Base-by-base conservation (phyloP, 2,329 filamentous ascomycete species). In the Phialocephala subalpina region DNA sequence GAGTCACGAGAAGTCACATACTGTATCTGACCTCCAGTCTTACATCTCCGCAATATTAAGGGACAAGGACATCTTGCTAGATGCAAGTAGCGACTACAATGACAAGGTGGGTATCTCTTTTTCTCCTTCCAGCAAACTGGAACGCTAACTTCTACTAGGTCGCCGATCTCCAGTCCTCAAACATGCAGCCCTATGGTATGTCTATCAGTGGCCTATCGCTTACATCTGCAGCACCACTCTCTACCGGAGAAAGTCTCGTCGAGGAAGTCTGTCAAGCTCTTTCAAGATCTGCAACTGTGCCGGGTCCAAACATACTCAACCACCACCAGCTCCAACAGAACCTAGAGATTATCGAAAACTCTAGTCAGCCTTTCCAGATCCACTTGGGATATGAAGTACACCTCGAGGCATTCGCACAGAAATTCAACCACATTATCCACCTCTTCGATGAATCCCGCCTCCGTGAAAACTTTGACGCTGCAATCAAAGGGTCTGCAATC, bases 401-500 rank as follows among this genome's bases (percentile, higher is more conserved):
- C 18, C 25, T 49, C 20, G 29, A 35, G n/a, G 18, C 33, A 12
- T 61, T 61, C 18, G 18, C 33, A 14, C 45, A 61, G 16, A 52
- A n/a, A 12, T 18, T 61, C 58, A 61, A 61, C n/a, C 58, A 61
- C 14, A 14, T 53, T 18, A 16, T 61, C 2, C 42, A 52, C 22
- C n/a, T 61, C 5, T 53, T 61, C 58, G 33, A 36, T 40, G 58
- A 61, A 33, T 40, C 6, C 35, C n/a, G 42, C 12, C 45, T 61
- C 18, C 58, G 58, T 6, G 42, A 53, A 20, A 52, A 42, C 33
- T 61, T 35, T 53, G 12, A 27, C 27, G 1, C 11, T 8, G 49
- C 14, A 16, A 1, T 53, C 7, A 25, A 3, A 33, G 25, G 12
- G 12, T 25, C 27, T 27, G 3, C 3, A 33, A 7, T 33, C 4